Base-by-base conservation (phyloP, 192 early-diverging fungal species). In the Geranomyces variabilis region DNA sequence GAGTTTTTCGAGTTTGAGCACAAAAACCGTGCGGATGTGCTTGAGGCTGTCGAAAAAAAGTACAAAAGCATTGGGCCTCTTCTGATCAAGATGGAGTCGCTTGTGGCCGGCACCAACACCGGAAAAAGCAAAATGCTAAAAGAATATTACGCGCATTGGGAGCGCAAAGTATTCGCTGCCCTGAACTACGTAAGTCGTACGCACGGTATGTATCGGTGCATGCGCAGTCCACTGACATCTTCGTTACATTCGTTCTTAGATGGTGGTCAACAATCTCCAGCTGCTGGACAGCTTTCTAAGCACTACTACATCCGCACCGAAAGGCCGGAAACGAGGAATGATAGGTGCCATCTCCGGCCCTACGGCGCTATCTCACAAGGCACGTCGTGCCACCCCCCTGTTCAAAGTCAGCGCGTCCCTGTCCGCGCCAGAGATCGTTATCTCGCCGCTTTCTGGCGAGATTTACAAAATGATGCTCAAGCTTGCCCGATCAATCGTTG, bases 391-490 rank as follows among this genome's bases (percentile, higher is more conserved):
- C 10, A 58, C 62, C 1, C 85, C 87, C 15, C 68, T 88, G 22
- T 88, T 88, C 67, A 80, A 69, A 76, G 83, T 88, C 10, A 77
- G 66, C 33, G 87, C 87, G 1, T 84, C 83, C 12, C 74, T 88
- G 1, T 88, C 84, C 1, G 85, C 82, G 0, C 87, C 87, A 34
- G 87, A 88, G 76, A 88, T 88, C 47, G 73, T 87, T 0, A 84
- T 87, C 24, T 75, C 81, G 17, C 87, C 87, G 15, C 70, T 85
- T 14, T 74, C 82, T 5, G 80, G 70, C 17, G 87, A 87, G 67
- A 84, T 87, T 33, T 82, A 80, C 61, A 88, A 88, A 67, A 80
- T 88, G 83, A 87, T 88, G 64, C 77, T 87, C 43, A 88, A 88
- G 67, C 77, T 81, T 58, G 80, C 78, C 1, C 67, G 85, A 15